phyloP scores from a whole-genome alignment of 2,329 filamentous ascomycete species.

The Hypoxylon sp. region DNA sequence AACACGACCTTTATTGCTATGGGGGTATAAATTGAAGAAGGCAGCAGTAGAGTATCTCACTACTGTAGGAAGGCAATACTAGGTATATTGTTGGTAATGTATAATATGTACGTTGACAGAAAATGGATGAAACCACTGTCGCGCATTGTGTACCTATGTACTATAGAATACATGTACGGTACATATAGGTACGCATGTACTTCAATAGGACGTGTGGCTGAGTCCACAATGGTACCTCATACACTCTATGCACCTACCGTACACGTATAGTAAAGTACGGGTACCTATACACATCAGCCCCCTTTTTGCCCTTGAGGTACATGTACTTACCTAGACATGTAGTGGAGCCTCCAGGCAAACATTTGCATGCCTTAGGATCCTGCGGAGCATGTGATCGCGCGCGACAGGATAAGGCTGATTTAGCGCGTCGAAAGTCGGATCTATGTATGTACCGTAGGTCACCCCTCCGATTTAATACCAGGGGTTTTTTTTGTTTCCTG shows the following conservation, averaged over 20 bases:
- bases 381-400: slow-evolving; percentile 34
- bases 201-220: too few relatives aligned
- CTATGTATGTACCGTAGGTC: not conserved
- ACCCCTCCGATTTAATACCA: too few relatives aligned
- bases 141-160: too few relatives aligned
- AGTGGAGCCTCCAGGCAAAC: too few relatives aligned
- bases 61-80: slow-evolving; percentile 7
- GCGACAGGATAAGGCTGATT: slow-evolving; percentile 11
- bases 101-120: not conserved
- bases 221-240: too few relatives aligned
- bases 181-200: too few relatives aligned
- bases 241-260: too few relatives aligned
- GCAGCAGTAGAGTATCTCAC: slow-evolving; percentile 3
- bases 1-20: not conserved
- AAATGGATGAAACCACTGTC: too few relatives aligned
- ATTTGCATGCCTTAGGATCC: not conserved
- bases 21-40: not conserved
- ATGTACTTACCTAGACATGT: slow-evolving; percentile 3
- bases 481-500: too few relatives aligned
- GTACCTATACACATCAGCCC: too few relatives aligned
- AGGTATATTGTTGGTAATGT: not conserved
- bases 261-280: not conserved
- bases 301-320: not conserved
- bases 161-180: too few relatives aligned
- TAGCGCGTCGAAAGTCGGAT: slow-evolving; percentile 15